These are phyloP conservation scores for Sclerotinia borealis DNA, from an alignment of 2,329 filamentous ascomycete species.

Conservation along the genomic window DNA sequence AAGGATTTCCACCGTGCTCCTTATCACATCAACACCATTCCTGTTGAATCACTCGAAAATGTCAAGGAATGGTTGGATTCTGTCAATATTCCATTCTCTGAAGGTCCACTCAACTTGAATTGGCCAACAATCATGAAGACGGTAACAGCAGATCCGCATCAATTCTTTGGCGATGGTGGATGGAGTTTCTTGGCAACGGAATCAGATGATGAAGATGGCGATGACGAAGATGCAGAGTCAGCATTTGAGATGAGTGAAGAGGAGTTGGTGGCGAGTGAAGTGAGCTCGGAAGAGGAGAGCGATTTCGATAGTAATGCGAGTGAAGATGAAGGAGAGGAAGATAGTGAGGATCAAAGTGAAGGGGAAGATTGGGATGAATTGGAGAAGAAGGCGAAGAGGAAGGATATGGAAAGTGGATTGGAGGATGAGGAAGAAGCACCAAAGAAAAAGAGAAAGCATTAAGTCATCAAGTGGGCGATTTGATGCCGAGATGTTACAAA, in stretches of 20 bases:
- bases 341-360: slow-evolving; percentile 64
- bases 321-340: slow-evolving; percentile 74
- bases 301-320: slow-evolving; percentile 90
- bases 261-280: slow-evolving; percentile 67
- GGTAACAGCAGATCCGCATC: slow-evolving; percentile 84
- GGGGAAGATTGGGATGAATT: slow-evolving; percentile 93
- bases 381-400: slow-evolving; percentile 84
- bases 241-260: slow-evolving; percentile 87
- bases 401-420: slow-evolving; percentile 57
- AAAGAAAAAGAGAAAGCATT: slow-evolving; percentile 62
- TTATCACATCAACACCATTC: slow-evolving; percentile 95
- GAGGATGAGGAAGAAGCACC: slow-evolving; percentile 73
- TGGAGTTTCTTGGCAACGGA: slow-evolving; percentile 90
- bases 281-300: slow-evolving; percentile 79
- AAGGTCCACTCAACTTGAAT: slow-evolving; percentile 95
- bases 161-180: slow-evolving; percentile 91
- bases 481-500: background rate
- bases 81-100: slow-evolving; percentile 87
- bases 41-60: slow-evolving; percentile 86
- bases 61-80: slow-evolving; percentile 98
- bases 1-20: slow-evolving; percentile 92
- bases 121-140: slow-evolving; percentile 99
- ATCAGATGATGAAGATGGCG: slow-evolving; percentile 74
- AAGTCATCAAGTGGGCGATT: slow-evolving; percentile 1
- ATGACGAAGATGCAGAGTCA: slow-evolving; percentile 79